A percentile compares a stretch with the other conserved stretches of the same genome.
These are phyloP conservation scores for Metschnikowia gruessii DNA, from an alignment of 805 yeast species.

Conservation along the genomic window DNA sequence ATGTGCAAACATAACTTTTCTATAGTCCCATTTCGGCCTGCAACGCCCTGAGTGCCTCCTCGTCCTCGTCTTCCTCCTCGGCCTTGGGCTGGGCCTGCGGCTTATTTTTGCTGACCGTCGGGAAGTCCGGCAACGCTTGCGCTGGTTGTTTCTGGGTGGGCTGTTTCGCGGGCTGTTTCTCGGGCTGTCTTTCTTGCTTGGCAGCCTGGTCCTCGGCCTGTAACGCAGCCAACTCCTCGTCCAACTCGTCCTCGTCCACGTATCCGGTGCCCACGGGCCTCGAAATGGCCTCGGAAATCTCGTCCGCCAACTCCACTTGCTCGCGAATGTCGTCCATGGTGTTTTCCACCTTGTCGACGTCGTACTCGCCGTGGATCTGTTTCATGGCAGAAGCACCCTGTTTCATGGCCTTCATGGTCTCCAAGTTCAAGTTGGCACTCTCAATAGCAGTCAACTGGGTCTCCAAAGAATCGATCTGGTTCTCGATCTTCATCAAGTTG, in stretches of 20 bases:
- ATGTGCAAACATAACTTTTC: neutral
- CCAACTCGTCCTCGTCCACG: slow-evolving; percentile 87
- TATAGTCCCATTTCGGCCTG: slow-evolving; percentile 86
- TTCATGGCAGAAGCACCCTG: slow-evolving; percentile 97
- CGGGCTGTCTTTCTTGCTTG: slow-evolving; percentile 18
- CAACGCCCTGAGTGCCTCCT: slow-evolving; percentile 71
- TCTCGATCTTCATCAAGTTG: slow-evolving; percentile 75
- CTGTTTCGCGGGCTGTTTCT: slow-evolving; percentile 6
- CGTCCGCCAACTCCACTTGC: slow-evolving; percentile 92
- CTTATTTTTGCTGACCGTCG: slow-evolving; percentile 39
- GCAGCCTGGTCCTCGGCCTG: slow-evolving; percentile 77
- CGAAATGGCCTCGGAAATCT: slow-evolving; percentile 92
- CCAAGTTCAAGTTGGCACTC: slow-evolving; percentile 92
- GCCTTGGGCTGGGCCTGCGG: slow-evolving; percentile 33
- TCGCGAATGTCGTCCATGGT: slow-evolving; percentile 98
- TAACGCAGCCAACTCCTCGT: slow-evolving; percentile 86
- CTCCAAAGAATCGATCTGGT: slow-evolving; percentile 87
- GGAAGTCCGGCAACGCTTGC: slow-evolving; percentile 44
- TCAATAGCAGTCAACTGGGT: slow-evolving; percentile 88
- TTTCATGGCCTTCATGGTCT: slow-evolving; percentile 98
- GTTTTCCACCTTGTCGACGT: slow-evolving; percentile 93
- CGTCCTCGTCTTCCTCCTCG: slow-evolving; percentile 65
- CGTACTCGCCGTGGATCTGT: slow-evolving; percentile 89
- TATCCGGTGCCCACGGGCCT: slow-evolving; percentile 85
- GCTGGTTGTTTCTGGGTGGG: neutral